Percentiles rank a stretch among this genome's conserved stretches.
Evolutionary conservation across 345 rosid species (phyloP).

Genomic region (Citrus hindsii): DNA sequence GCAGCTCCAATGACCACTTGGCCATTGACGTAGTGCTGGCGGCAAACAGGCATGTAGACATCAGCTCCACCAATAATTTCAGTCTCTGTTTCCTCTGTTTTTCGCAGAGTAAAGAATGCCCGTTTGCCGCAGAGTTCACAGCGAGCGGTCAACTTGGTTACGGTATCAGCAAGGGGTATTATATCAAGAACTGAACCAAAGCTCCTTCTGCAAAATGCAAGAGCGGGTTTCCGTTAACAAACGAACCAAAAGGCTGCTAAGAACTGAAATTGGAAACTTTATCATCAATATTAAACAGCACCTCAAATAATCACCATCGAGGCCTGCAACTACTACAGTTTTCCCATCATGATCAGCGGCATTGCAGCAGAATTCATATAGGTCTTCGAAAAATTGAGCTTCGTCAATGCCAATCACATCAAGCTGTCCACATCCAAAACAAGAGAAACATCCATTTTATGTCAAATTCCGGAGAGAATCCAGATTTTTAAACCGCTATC

Average conservation of each 20-base stretch:
- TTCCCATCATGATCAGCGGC: constrained; percentile 89
- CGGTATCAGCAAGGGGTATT: constrained; percentile 78
- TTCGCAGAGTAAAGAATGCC: constrained; percentile 80
- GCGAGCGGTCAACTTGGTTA: constrained; percentile 71
- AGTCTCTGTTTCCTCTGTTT: constrained; percentile 51
- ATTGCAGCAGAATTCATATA: constrained; percentile 81
- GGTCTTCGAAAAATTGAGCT: constrained; percentile 90
- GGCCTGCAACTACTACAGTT: constrained; percentile 69
- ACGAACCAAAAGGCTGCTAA: background rate
- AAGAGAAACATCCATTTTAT: background rate
- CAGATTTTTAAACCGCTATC: background rate
- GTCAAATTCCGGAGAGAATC: too few species aligned
- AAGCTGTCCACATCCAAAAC: constrained; percentile 37
- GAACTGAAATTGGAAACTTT: background rate
- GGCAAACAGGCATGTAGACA: constrained; percentile 89
- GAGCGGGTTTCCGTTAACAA: background rate
- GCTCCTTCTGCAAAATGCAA: constrained; percentile 51
- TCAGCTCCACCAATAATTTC: constrained; percentile 81
- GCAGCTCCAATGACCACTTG: constrained; percentile 41
- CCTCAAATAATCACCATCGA: constrained; percentile 95
- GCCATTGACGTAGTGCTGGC: constrained; percentile 61
- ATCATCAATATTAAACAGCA: background rate
- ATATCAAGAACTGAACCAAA: constrained; percentile 84
- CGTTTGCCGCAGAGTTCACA: constrained; percentile 81
- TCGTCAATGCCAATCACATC: constrained; percentile 95